Evolutionary conservation across 495 filamentous ascomycete genomes (phyloP).

Genomic region (Tuber aestivum): DNA sequence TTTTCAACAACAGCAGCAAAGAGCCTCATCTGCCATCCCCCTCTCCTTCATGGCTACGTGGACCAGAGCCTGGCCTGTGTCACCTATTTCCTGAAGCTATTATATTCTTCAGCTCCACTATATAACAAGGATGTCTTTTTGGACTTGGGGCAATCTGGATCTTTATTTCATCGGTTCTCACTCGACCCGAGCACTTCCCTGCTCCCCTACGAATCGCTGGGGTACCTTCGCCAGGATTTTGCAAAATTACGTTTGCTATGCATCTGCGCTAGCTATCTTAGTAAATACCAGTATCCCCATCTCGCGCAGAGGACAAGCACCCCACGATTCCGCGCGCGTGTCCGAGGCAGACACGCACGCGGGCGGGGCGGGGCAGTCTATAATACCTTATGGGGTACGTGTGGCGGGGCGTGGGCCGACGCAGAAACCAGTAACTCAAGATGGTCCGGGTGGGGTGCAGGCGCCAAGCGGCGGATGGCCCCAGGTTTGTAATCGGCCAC

Average conservation of each 20-base stretch:
- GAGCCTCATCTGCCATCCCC: neutral
- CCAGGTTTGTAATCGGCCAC: too few relatives aligned
- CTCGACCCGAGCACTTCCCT: neutral
- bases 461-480: too few relatives aligned
- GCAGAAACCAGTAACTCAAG: neutral
- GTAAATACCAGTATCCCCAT: neutral
- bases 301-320: neutral
- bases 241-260: neutral
- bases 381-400: too few relatives aligned
- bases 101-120: neutral
- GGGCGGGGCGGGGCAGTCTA: neutral
- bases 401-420: neutral
- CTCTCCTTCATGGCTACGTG: neutral
- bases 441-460: neutral
- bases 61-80: neutral
- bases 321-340: neutral
- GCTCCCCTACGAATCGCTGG: neutral
- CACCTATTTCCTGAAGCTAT: neutral
- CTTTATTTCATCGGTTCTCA: neutral
- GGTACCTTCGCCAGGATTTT: neutral
- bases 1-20: neutral
- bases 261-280: neutral
- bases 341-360: neutral
- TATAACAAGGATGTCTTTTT: neutral
- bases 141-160: neutral